Base-by-base conservation (phyloP, 192 early-diverging fungal species). In the Ambispora gerdemannii region DNA sequence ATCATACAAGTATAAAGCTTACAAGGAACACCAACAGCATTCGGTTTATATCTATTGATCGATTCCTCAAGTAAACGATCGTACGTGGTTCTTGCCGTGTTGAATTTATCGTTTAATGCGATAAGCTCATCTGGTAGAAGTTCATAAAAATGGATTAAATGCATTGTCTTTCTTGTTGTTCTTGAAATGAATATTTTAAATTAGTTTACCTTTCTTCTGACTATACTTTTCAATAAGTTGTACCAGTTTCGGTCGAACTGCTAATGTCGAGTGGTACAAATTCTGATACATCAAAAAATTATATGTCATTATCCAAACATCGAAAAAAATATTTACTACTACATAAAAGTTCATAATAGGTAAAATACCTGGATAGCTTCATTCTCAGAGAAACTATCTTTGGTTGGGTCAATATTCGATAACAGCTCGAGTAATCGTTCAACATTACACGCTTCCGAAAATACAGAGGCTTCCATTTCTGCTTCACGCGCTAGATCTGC, bases 321-420 rank as follows among this genome's bases (percentile, higher is more conserved):
- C 4, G 25, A 53, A 33, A 53, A 52, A 11, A 50, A 68, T n/a
- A n/a, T n/a, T n/a, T n/a, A 4, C 27, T 8, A 20, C 20, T n/a
- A 19, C 0, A 63, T 15, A 15, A 28, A 17, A 73, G 78, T 38
- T 24, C 4, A 72, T 51, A 28, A 60, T n/a, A 36, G 19, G 27
- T n/a, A 31, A 20, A 34, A 27, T 28, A 86, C 81, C 77, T 95
- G 92, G 19, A 99, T 77, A 20, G 86, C 75, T 34, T 94, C 91
- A 74, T 98, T 97, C 59, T 95, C 96, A 27, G 90, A 88, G 28
- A 95, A 86, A 63, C 91, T 90, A 66, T 95, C 93, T 22, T 84
- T 83, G 50, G 83, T 70, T 28, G 95, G 93, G 71, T 96, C 94
- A 24, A 93, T 81, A 10, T 74, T 83, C 2, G 85, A 78, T 13